Base-by-base conservation (phyloP, 2,329 filamentous ascomycete genomes). In the Diplodia corticola region DNA sequence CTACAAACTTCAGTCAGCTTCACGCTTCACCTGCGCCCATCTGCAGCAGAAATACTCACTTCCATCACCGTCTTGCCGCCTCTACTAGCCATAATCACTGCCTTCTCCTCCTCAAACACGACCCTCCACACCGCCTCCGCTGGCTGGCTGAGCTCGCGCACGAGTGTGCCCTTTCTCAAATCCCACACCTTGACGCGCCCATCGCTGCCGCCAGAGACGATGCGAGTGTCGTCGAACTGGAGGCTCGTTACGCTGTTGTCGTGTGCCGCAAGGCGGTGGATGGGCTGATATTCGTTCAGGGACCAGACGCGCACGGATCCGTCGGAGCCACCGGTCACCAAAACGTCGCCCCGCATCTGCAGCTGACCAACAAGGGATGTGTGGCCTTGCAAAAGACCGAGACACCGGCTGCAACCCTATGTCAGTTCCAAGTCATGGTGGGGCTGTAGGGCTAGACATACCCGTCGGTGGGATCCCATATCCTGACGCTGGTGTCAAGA, bases 171-270 rank as follows among this genome's bases (percentile, higher is more conserved):
- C 2, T 92, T 95, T 78, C 95, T 93, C 67, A 98, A 83, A 80
- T 97, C 94, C 95, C 95, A 99, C 64, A 99, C 93, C 80, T 98
- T 99, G 70, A 99, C 95, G 63, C 95, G 86, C n/a, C 95, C 95
- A 78, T 99, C 95, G 73, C 92, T 96, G 59, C 95, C 96, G 71
- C 95, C 95, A 75, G 92, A 97, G 66, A 99, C 93, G 68, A 99
- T 95, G 65, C 95, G 87, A 26, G 91, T 93, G 75, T 97, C 93
- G 74, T 99, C 95, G 76, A 99, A 99, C 75, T 99, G 95, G 71
- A 99, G 82, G 77, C 93, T 97, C 0, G 95, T 99, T 63, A 99
- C 95, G 76, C 93, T 97, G 78, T 99, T 99, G 78, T 99, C 95
- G 76, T 99, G 95, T 3, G 95, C 95, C 48, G 95, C 95, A 61